Evolutionary conservation across 2,329 filamentous ascomycete species (phyloP).

Genomic region (Cadophora luteo-olivacea): DNA sequence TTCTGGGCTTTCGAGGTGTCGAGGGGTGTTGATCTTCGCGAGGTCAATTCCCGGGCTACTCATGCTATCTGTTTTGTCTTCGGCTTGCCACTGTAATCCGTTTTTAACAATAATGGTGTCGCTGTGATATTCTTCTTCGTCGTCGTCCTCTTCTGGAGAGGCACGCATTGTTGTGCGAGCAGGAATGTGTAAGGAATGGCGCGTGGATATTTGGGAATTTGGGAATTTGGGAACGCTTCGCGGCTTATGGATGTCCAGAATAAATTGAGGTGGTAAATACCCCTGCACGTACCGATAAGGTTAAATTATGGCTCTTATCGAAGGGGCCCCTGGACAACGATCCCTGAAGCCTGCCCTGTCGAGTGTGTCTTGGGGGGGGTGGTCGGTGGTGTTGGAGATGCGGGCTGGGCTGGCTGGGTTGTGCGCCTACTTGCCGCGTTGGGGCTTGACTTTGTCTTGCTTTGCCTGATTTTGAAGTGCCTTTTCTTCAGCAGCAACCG

Average conservation of each 20-base stretch:
- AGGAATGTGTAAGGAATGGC: constrained; percentile 19
- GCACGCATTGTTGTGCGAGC: constrained; percentile 31
- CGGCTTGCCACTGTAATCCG: constrained; percentile 33
- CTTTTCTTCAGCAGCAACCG: background rate
- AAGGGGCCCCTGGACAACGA: constrained; percentile 5
- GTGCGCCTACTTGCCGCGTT: background rate
- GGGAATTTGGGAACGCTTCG: background rate
- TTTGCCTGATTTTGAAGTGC: background rate
- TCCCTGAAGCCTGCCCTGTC: constrained; percentile 8
- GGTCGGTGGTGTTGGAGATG: background rate
- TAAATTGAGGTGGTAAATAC: constrained; percentile 15
- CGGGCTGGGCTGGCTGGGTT: background rate
- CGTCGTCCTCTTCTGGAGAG: constrained; percentile 32
- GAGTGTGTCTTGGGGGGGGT: background rate
- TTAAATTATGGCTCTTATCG: constrained; percentile 29
- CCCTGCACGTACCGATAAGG: constrained; percentile 23
- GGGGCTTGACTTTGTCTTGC: background rate
- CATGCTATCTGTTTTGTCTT: constrained; percentile 36
- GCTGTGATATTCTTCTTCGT: constrained; percentile 27
- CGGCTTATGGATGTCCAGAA: constrained; percentile 17
- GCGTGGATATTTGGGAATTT: constrained; percentile 21
- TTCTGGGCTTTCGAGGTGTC: constrained; percentile 40
- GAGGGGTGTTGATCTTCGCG: constrained; percentile 37
- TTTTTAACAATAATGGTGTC: constrained; percentile 39
- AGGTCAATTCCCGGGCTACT: constrained; percentile 31